These are phyloP conservation scores for Pelargonium cotyledonis DNA, from an alignment of 441 rosid genomes.

Conservation along the genomic window DNA sequence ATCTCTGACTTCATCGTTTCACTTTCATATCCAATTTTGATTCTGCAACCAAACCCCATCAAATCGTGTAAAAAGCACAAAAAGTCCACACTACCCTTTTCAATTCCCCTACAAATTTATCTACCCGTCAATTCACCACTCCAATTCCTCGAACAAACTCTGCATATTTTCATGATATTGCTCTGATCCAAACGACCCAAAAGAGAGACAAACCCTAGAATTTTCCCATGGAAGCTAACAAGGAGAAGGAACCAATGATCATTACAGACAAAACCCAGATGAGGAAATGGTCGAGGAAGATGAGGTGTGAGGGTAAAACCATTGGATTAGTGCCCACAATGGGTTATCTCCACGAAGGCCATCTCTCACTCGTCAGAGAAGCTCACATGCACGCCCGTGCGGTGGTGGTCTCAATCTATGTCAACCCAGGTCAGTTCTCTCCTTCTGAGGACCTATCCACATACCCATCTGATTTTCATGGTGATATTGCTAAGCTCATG, in stretches of 20 bases:
- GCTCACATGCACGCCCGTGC: conserved; percentile 43
- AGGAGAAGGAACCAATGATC: conserved; percentile 34
- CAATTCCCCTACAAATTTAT: background rate
- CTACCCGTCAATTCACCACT: no score
- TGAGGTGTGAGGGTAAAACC: conserved; percentile 53
- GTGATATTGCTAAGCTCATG: conserved; percentile 58
- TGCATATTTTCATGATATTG: background rate
- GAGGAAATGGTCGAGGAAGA: conserved; percentile 74
- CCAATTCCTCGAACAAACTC: background rate
- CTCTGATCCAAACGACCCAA: background rate
- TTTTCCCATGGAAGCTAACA: background rate
- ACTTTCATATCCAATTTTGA: no score
- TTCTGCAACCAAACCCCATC: no score
- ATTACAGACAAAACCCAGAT: conserved; percentile 54
- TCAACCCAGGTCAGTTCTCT: conserved; percentile 93
- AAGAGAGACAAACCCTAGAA: background rate
- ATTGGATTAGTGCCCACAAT: conserved; percentile 75
- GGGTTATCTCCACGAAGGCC: conserved; percentile 92
- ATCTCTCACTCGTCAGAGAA: conserved; percentile 61
- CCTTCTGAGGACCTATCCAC: conserved; percentile 81
- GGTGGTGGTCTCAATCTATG: conserved; percentile 76
- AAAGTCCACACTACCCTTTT: background rate
- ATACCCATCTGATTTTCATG: conserved; percentile 85
- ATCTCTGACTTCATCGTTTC: background rate
- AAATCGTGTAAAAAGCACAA: background rate